Percentiles rank a stretch among this genome's conserved stretches.
Conservation (phyloP, 1,284 basidiomycete species). For the Xerocomus subilludens region DNA sequence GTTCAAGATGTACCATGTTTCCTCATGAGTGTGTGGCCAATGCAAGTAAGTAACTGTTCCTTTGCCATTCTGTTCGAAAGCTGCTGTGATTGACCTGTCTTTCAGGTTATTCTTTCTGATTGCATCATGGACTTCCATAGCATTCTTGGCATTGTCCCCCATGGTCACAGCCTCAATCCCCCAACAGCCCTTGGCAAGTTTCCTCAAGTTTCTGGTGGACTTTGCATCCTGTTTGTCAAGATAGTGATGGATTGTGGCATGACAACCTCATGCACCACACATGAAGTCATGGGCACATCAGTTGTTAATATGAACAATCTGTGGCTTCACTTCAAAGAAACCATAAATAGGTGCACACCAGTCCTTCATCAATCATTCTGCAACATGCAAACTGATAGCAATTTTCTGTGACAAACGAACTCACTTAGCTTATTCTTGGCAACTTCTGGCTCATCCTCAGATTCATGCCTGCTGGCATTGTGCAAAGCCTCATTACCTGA, state of each 20-base stretch:
- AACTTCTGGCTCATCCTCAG: no score
- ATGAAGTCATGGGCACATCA: neutral
- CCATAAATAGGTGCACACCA: no score
- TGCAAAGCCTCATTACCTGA: no score
- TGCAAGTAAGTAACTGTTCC: constrained; percentile 4
- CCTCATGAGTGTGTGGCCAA: neutral
- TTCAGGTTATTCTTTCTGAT: no score
- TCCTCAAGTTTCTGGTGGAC: constrained; percentile 1
- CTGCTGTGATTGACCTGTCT: neutral
- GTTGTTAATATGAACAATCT: no score
- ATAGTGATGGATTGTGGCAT: neutral
- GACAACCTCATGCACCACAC: neutral
- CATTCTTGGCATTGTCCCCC: neutral
- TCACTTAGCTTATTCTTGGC: no score
- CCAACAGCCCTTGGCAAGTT: constrained; percentile 10
- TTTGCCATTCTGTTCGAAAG: neutral
- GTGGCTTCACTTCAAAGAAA: no score
- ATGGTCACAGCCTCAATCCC: neutral
- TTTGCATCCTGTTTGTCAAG: neutral
- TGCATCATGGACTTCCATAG: neutral
- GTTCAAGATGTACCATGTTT: constrained; percentile 6
- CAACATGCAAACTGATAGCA: no score
- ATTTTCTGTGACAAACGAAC: no score
- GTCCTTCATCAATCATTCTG: no score
- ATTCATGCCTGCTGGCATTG: no score